Evolutionary conservation across 1,139 yeast species (phyloP), one percentile per base, ranked within the genome.

Genomic region (Geotrichum phurueaensis): DNA sequence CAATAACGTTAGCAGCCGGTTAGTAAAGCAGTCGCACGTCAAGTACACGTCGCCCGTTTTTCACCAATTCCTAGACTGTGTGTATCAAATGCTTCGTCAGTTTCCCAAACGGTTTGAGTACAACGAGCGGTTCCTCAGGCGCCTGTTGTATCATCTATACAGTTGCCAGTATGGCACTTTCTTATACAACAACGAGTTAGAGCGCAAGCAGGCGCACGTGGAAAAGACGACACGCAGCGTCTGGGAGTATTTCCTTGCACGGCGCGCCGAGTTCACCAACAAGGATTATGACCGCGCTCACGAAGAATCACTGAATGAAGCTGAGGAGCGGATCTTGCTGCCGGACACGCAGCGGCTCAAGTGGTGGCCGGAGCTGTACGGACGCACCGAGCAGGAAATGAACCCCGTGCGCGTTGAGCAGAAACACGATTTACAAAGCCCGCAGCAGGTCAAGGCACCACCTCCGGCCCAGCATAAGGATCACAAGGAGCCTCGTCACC

Each of bases 111-210:
- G 78, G 54, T 94, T 94, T 73, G 97, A 94, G 73, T 92, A 86
- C 75, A 91, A 92, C 68, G 96, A 92, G 70, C 77, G 97, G 57
- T 91, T 94, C 68, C 74, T 95, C 66, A 81, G 96, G 67, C 76
- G 98, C 57, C 76, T 94, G 59, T 80, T 90, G 45, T 94, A 94
- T 70, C 99, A 94, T 73, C 78, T 88, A 55, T 90, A 92, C 70
- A 89, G 97, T 0, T 91, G 98, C 70, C 99, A 94, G 71, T 94
- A 91, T 72, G 99, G 99, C 2, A 84, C 96, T 0, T 94, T 94
- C 69, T 73, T 95, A 57, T 84, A 83, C 68, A 88, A 94, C 70
- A 81, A 82, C 49, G 97, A 94, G 69, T 73, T 77, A 56, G 96
- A 90, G 64, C 73, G 84, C 51, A 69, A 76, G 10, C 74, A 73